A percentile compares a stretch with the other conserved stretches of the same genome.
These are phyloP conservation scores for Bryoerythrophyllum caledonicum DNA, from an alignment of 225 moss, liverwort and hornwort genomes.

Conservation along the genomic window DNA sequence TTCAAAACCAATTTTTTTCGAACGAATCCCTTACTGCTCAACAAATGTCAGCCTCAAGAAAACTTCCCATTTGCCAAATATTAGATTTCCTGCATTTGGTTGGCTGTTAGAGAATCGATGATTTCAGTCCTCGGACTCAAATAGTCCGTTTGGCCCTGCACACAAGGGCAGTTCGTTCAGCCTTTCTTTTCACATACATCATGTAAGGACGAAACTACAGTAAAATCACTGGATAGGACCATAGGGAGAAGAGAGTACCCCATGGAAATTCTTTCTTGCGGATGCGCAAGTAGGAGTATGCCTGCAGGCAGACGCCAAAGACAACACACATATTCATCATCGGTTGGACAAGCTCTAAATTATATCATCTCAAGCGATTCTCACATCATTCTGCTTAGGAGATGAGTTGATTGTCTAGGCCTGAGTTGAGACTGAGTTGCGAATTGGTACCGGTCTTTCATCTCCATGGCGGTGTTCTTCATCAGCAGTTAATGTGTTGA, in stretches of 20 bases:
- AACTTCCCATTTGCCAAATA: neutral
- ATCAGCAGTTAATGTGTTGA: conserved; percentile 39
- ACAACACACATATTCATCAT: neutral
- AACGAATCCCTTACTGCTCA: neutral
- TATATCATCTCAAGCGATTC: neutral
- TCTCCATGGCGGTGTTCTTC: conserved; percentile 42
- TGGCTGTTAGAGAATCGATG: neutral
- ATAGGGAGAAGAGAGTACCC: conserved; percentile 27
- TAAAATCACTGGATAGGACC: too few species aligned
- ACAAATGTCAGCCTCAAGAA: neutral
- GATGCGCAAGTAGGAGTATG: conserved; percentile 53
- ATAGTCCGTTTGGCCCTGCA: conserved; percentile 44
- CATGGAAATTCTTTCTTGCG: conserved; percentile 58
- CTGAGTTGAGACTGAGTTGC: neutral
- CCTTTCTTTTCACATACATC: too few species aligned
- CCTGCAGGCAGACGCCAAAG: conserved; percentile 25
- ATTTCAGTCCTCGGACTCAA: conserved; percentile 39
- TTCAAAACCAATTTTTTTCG: neutral
- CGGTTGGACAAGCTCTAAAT: too few species aligned
- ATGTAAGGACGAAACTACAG: neutral
- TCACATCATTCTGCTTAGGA: neutral
- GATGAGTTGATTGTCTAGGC: neutral
- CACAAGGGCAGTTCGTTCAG: neutral
- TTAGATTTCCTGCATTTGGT: neutral
- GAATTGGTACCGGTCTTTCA: conserved; percentile 34